Evolutionary conservation across 805 yeast species (phyloP).

Genomic region (Barnettozyma sucrosica): DNA sequence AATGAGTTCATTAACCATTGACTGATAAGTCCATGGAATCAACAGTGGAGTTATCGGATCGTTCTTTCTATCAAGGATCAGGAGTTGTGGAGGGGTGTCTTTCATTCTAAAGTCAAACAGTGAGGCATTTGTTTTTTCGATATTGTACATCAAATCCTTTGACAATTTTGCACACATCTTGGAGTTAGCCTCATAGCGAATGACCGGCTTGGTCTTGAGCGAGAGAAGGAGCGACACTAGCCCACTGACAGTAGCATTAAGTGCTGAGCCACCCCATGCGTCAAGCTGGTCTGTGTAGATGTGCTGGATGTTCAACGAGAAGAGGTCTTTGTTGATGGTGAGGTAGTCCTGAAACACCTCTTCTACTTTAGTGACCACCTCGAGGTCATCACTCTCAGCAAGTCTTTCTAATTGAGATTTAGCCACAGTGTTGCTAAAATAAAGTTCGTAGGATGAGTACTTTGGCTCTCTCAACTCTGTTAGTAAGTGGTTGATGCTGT

Average conservation of each 20-base stretch:
- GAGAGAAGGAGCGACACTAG: constrained; percentile 60
- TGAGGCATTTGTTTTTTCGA: constrained; percentile 47
- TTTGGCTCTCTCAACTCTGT: constrained; percentile 74
- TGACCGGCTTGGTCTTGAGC: constrained; percentile 68
- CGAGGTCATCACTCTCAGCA: constrained; percentile 88
- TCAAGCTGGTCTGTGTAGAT: constrained; percentile 34
- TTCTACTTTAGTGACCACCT: constrained; percentile 65
- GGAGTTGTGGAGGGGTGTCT: constrained; percentile 67
- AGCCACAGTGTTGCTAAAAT: constrained; percentile 67
- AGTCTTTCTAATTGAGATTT: constrained; percentile 78
- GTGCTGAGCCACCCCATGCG: constrained; percentile 41
- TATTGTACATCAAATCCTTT: constrained; percentile 52
- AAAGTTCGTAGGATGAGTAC: constrained; percentile 71
- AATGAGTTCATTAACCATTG: constrained; percentile 91
- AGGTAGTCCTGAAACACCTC: constrained; percentile 84
- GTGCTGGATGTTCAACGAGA: constrained; percentile 34
- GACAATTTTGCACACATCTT: constrained; percentile 61
- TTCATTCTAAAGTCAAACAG: constrained; percentile 60
- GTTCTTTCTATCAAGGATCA: constrained; percentile 75
- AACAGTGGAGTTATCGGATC: constrained; percentile 93
- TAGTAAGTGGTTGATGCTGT: constrained; percentile 51
- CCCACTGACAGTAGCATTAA: constrained; percentile 37
- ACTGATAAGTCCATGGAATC: constrained; percentile 96
- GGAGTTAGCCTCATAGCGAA: constrained; percentile 72
- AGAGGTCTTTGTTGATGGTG: constrained; percentile 66